Evolutionary conservation across 2,329 filamentous ascomycete genomes (phyloP), one percentile per base, ranked within the genome.

Genomic region (Clonostachys sp.): DNA sequence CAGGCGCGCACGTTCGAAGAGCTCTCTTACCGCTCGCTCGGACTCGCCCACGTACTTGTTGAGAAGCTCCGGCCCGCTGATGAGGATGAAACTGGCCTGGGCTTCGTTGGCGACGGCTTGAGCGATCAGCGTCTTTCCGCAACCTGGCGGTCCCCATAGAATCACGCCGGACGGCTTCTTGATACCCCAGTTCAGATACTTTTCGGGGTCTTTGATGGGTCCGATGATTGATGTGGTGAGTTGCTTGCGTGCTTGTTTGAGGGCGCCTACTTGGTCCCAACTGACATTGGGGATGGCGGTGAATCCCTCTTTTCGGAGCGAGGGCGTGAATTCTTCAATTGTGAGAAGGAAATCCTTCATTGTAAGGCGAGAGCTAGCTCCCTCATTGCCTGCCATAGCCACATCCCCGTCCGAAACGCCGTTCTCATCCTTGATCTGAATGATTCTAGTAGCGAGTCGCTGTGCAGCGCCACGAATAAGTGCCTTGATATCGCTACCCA

Each of bases 21-120:
- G 87, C 63, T 95, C 90, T 18, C 94, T 84, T 2, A 99, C 87
- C 1, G 91, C 89, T 12, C 92, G 86, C 69, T 99, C 94, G 7
- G 89, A 95, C 67, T 99, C 94, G 55, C 94, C 94, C 10, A 99
- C 91, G 63, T 92, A 99, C 68, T 97, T 99, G 74, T 97, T 97
- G 42, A 99, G 79, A 10, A 99, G 75, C 64, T 99, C 94, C 0
- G 94, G 94, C 0, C 94, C 94, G 67, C 96, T 96, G 68, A 99
- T 90, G 45, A 90, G 91, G 67, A 99, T 99, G 73, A 99, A 99
- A 67, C 96, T 97, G 43, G 94, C 94, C 64, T 92, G 90, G 8
- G 88, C 91, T 63, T 96, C 91, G 64, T 95, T 95, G 47, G 94
- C 94, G 5, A 96, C 91, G 5, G 94, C 94, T 69, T 97, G 96